Percentiles rank a stretch among this genome's conserved stretches.
Conservation (phyloP, 352 stramenopile genomes). For the Globisporangium cederbergense region DNA sequence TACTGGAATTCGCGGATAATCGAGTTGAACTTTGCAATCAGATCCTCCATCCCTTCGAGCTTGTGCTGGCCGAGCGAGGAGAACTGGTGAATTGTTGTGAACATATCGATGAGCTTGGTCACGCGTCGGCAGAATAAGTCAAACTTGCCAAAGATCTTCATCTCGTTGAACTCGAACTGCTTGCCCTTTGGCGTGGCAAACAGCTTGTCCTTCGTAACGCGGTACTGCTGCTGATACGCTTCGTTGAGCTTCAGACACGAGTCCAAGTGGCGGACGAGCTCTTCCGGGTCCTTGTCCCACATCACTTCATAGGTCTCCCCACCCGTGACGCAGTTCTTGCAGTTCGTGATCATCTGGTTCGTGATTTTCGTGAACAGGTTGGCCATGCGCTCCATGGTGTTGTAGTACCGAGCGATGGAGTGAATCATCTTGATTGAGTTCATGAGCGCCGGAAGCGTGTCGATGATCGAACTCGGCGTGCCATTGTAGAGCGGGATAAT, state of each 20-base stretch:
- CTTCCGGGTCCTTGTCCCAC: slow-evolving; percentile 94
- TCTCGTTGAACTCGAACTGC: slow-evolving; percentile 99
- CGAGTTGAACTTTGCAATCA: slow-evolving; percentile 93
- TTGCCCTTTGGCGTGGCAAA: slow-evolving; percentile 95
- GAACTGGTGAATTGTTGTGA: slow-evolving; percentile 98
- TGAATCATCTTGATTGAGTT: slow-evolving; percentile 99
- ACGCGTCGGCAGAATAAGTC: slow-evolving; percentile 97
- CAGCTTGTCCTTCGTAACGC: slow-evolving; percentile 96
- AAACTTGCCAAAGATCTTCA: slow-evolving; percentile 99
- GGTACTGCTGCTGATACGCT: slow-evolving; percentile 98
- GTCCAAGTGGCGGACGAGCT: slow-evolving; percentile 94
- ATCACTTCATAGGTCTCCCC: slow-evolving; percentile 88
- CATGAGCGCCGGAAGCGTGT: slow-evolving; percentile 97
- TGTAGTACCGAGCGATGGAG: slow-evolving; percentile 98
- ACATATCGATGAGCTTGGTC: slow-evolving; percentile 99
- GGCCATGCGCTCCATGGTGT: slow-evolving; percentile 97
- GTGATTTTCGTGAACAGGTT: slow-evolving; percentile 98
- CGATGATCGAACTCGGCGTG: slow-evolving; percentile 96
- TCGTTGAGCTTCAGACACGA: slow-evolving; percentile 97
- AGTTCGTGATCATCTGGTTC: slow-evolving; percentile 98
- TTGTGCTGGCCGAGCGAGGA: slow-evolving; percentile 91
- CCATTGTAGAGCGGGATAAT: slow-evolving; percentile 88
- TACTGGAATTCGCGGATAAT: slow-evolving; percentile 98
- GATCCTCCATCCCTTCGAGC: slow-evolving; percentile 88
- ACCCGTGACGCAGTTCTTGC: slow-evolving; percentile 92